Conservation (phyloP, 148 eudicot genomes). For the Pharnaceum exiguum region DNA sequence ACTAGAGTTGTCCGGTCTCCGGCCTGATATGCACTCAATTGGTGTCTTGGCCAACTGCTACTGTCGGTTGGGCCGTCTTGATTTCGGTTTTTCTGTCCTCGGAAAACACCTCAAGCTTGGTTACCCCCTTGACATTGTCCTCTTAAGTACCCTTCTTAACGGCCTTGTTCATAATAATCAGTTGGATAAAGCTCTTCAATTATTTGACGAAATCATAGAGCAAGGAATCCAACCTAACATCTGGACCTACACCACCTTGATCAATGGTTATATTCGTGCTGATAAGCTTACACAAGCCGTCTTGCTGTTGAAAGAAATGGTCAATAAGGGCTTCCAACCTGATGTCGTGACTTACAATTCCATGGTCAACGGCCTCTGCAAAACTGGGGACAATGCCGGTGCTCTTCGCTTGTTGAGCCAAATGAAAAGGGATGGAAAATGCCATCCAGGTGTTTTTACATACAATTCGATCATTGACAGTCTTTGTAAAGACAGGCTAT, state of each 20-base stretch:
- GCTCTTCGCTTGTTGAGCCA: neutral
- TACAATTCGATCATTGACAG: conserved; percentile 13
- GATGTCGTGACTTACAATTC: neutral
- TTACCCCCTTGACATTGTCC: neutral
- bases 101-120: conserved; percentile 15
- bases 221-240: too few relatives aligned
- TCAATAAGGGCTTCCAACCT: conserved; percentile 1
- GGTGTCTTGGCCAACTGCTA: conserved; percentile 5
- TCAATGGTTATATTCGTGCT: too few relatives aligned
- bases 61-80: conserved; percentile 4
- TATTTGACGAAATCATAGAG: too few relatives aligned
- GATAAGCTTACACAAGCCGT: too few relatives aligned
- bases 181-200: too few relatives aligned
- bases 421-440: conserved; percentile 2
- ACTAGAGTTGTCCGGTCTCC: neutral
- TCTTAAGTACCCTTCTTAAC: neutral
- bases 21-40: neutral
- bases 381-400: conserved; percentile 1
- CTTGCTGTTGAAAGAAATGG: too few relatives aligned
- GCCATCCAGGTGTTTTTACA: conserved; percentile 3
- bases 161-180: neutral
- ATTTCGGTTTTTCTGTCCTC: conserved; percentile 1
- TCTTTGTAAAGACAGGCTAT: conserved; percentile 2
- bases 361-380: too few relatives aligned
- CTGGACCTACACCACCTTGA: too few relatives aligned